Evolutionary conservation across 1,284 basidiomycete species (phyloP).

Genomic region (Ceratobasidium sp.): DNA sequence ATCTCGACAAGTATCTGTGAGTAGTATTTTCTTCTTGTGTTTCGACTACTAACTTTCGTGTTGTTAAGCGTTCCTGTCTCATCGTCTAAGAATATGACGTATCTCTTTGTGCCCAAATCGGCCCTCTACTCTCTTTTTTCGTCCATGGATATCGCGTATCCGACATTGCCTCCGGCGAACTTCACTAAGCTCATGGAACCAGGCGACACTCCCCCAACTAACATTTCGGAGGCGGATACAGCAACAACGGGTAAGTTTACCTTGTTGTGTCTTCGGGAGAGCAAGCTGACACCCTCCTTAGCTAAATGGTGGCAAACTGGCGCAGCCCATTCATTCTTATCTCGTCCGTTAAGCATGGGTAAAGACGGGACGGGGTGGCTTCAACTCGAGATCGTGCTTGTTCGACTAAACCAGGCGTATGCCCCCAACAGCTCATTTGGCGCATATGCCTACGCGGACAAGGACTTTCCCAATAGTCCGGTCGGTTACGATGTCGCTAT

Average conservation of each 20-base stretch:
- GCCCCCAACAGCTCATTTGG: slow-evolving; percentile 29
- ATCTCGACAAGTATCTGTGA: slow-evolving; percentile 33
- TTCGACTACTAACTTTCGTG: not conserved
- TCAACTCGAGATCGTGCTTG: slow-evolving; percentile 39
- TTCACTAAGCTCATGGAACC: slow-evolving; percentile 23
- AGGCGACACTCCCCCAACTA: slow-evolving; percentile 15
- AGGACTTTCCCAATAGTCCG: slow-evolving; percentile 15
- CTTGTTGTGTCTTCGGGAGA: not conserved
- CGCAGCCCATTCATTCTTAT: slow-evolving; percentile 38
- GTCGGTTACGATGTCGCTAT: slow-evolving; percentile 39
- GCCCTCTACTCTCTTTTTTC: slow-evolving; percentile 29
- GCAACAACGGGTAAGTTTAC: slow-evolving; percentile 13
- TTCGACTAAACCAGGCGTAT: slow-evolving; percentile 36
- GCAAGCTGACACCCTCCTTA: not conserved
- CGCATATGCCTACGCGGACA: slow-evolving; percentile 25
- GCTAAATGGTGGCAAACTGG: slow-evolving; percentile 45
- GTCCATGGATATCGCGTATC: slow-evolving; percentile 39
- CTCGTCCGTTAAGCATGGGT: slow-evolving; percentile 21
- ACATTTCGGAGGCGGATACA: slow-evolving; percentile 34
- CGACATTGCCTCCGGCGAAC: slow-evolving; percentile 11
- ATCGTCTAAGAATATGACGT: slow-evolving; percentile 28
- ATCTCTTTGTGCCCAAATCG: slow-evolving; percentile 39
- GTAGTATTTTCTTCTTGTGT: not conserved
- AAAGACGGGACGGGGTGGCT: slow-evolving; percentile 34
- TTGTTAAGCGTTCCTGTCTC: slow-evolving; percentile 20